These are phyloP conservation scores for Rhynchospora tenuis DNA, from an alignment of 176 grass and related monocot species.

Conservation along the genomic window DNA sequence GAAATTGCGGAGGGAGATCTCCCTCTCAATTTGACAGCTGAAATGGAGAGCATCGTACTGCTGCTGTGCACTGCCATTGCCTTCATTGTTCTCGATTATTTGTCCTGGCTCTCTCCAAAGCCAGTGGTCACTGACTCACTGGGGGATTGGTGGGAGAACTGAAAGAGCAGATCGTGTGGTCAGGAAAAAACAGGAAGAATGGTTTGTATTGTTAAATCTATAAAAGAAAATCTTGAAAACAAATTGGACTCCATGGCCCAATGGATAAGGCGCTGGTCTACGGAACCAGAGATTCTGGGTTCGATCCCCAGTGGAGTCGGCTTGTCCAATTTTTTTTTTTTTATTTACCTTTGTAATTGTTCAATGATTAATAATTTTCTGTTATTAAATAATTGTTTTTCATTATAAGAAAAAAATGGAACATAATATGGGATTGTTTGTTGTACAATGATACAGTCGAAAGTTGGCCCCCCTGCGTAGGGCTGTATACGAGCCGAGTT, in stretches of 20 bases:
- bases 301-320: slow-evolving; percentile 69
- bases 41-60: slow-evolving; percentile 14
- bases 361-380: no score
- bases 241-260: slow-evolving; percentile 28
- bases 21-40: neutral
- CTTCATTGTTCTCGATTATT: neutral
- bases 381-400: no score
- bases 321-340: no score
- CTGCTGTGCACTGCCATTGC: neutral
- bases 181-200: neutral
- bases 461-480: no score
- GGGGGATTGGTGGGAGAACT: neutral
- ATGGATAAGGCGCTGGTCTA: slow-evolving; percentile 53
- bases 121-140: neutral
- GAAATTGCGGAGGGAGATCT: slow-evolving; percentile 17
- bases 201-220: no score
- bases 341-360: no score
- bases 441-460: no score
- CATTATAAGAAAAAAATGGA: no score
- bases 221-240: no score
- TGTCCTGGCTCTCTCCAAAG: neutral
- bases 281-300: slow-evolving; percentile 53
- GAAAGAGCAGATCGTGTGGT: neutral
- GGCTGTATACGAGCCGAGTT: no score
- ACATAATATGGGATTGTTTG: no score